A percentile compares a stretch with the other conserved stretches of the same genome.
phyloP scores from a whole-genome alignment of 495 filamentous ascomycete genomes.

The Penicillium egyptiacum region DNA sequence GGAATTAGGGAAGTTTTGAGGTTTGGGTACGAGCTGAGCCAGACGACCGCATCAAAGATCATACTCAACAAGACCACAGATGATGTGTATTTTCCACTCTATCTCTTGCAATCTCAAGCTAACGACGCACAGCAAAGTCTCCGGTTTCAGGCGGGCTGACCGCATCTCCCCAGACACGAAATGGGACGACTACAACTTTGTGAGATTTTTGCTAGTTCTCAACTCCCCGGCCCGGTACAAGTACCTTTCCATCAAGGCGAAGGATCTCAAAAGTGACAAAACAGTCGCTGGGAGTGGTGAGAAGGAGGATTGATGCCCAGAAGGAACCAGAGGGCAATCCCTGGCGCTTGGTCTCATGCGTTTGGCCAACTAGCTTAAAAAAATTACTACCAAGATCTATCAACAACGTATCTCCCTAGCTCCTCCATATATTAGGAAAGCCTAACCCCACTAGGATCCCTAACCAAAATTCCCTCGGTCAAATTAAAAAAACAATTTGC shows the following conservation, averaged over 20 bases:
- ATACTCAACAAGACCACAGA: conserved; percentile 6
- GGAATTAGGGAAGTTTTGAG: not conserved
- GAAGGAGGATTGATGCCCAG: conserved; percentile 3
- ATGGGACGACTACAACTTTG: conserved; percentile 1
- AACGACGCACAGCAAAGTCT: conserved; percentile 1
- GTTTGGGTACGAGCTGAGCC: not conserved
- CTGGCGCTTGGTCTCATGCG: not conserved
- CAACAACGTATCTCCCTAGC: too few species aligned
- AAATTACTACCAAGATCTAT: too few species aligned
- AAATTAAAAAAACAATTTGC: too few species aligned
- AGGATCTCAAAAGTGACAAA: not conserved
- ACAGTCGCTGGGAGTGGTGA: conserved; percentile 4
- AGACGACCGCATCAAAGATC: conserved; percentile 1
- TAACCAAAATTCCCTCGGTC: too few species aligned
- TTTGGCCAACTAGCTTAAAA: too few species aligned
- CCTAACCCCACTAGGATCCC: too few species aligned
- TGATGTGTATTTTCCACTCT: conserved; percentile 6
- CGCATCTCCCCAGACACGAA: not conserved
- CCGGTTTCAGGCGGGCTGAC: not conserved
- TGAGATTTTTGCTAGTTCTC: conserved; percentile 2
- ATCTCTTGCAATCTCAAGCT: not conserved
- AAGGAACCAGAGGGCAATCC: not conserved
- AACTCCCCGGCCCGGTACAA: not conserved
- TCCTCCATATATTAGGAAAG: too few species aligned
- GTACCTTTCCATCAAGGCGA: not conserved